Conservation (phyloP, 805 yeast genomes). For the Brettanomyces sp. region DNA sequence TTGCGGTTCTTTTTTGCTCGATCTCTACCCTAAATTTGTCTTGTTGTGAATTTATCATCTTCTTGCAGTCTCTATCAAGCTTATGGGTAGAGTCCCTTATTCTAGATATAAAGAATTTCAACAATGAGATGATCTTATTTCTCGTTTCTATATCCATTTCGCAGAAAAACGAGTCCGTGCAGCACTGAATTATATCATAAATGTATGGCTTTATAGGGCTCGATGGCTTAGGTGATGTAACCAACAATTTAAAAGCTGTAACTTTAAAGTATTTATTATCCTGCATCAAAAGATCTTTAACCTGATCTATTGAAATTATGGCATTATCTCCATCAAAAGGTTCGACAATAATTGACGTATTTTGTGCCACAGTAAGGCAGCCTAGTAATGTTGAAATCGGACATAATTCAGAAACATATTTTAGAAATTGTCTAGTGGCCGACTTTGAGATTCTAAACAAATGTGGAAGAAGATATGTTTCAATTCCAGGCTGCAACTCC, state of each 20-base stretch:
- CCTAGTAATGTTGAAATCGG: constrained; percentile 38
- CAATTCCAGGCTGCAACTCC: constrained; percentile 36
- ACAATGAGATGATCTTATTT: constrained; percentile 50
- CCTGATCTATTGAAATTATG: constrained; percentile 13
- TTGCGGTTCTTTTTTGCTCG: constrained; percentile 14
- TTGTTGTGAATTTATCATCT: constrained; percentile 25
- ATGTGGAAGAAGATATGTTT: constrained; percentile 52
- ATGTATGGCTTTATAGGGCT: constrained; percentile 39
- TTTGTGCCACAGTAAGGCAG: constrained; percentile 56
- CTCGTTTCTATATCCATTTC: constrained; percentile 64
- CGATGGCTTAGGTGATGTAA: constrained; percentile 55
- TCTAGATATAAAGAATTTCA: constrained; percentile 56
- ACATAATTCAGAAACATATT: constrained; percentile 11
- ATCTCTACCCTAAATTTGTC: constrained; percentile 32
- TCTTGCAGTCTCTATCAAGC: constrained; percentile 40
- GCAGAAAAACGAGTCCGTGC: constrained; percentile 43
- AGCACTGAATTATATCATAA: constrained; percentile 32
- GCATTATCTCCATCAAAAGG: constrained; percentile 35
- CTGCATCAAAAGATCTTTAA: constrained; percentile 37
- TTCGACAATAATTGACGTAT: constrained; percentile 40
- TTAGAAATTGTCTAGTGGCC: constrained; percentile 25
- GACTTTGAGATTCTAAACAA: constrained; percentile 45
- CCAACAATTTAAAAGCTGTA: constrained; percentile 49
- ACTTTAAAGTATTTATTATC: constrained; percentile 33
- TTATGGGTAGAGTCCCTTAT: constrained; percentile 62